Percentiles rank a stretch among this genome's conserved stretches.
These are phyloP conservation scores for Aspergillus campestris DNA, from an alignment of 495 filamentous ascomycete genomes.

Conservation along the genomic window DNA sequence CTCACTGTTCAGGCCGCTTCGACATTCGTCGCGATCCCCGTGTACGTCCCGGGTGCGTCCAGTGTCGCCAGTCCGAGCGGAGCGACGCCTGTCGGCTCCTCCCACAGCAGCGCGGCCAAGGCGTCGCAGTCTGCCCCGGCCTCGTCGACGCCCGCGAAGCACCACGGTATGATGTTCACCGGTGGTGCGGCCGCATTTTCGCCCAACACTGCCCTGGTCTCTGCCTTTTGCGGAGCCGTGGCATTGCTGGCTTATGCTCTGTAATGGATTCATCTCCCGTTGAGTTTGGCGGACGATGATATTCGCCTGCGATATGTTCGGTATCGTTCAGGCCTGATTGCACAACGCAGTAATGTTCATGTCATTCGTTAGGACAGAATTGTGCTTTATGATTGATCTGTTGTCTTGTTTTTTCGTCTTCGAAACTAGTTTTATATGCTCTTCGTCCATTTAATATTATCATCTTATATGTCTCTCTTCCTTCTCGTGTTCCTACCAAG, in stretches of 20 bases:
- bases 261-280: conserved; percentile 8
- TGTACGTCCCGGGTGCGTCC: conserved; percentile 21
- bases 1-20: neutral
- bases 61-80: neutral
- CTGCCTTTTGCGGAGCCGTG: conserved; percentile 19
- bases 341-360: too few species aligned
- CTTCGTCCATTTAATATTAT: too few species aligned
- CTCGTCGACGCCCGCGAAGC: conserved; percentile 5
- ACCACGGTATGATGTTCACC: conserved; percentile 15
- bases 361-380: too few species aligned
- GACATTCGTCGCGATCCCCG: conserved; percentile 22
- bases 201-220: conserved; percentile 16
- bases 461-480: too few species aligned
- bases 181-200: conserved; percentile 21
- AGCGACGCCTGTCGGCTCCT: neutral
- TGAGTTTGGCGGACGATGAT: neutral
- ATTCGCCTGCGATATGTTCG: neutral
- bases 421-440: too few species aligned
- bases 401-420: too few species aligned
- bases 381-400: too few species aligned
- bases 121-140: conserved; percentile 3
- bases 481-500: too few species aligned
- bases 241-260: conserved; percentile 27
- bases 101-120: neutral
- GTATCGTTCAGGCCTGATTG: neutral